Evolutionary conservation across 2,329 filamentous ascomycete species (phyloP).

Genomic region (Didymella arachidicola): DNA sequence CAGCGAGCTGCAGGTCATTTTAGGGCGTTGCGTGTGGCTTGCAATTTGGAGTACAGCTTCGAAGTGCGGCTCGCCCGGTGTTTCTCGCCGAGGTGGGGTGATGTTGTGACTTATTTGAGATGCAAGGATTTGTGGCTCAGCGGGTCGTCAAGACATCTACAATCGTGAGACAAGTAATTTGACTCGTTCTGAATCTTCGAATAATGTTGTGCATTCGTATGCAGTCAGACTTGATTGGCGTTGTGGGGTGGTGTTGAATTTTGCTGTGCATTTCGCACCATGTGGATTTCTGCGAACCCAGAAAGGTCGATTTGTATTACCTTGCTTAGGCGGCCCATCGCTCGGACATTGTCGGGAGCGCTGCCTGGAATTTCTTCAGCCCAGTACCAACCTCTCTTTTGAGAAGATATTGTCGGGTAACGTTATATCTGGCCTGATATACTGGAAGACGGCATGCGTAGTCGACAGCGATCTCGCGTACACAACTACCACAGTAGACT

Average conservation of each 20-base stretch:
- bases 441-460: conserved; percentile 7
- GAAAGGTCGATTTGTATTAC: conserved; percentile 13
- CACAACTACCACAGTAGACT: conserved; percentile 6
- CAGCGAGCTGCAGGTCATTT: conserved; percentile 37
- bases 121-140: conserved; percentile 13
- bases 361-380: background rate
- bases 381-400: conserved; percentile 6
- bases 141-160: conserved; percentile 16
- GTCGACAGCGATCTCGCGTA: conserved; percentile 8
- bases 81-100: conserved; percentile 25
- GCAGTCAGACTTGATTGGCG: conserved; percentile 9
- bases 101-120: conserved; percentile 7
- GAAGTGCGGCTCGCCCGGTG: conserved; percentile 27
- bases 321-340: conserved; percentile 20
- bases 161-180: background rate
- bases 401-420: conserved; percentile 11
- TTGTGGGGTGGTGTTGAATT: conserved; percentile 18
- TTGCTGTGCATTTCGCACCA: conserved; percentile 9
- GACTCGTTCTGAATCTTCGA: conserved; percentile 3
- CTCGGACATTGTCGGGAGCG: conserved; percentile 15
- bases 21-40: conserved; percentile 25
- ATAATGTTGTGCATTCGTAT: background rate
- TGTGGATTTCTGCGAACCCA: conserved; percentile 11
- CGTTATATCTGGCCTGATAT: conserved; percentile 17
- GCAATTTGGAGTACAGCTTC: conserved; percentile 27